phyloP scores from a whole-genome alignment of 2,329 filamentous ascomycete genomes.

The Cladosporium phlei region DNA sequence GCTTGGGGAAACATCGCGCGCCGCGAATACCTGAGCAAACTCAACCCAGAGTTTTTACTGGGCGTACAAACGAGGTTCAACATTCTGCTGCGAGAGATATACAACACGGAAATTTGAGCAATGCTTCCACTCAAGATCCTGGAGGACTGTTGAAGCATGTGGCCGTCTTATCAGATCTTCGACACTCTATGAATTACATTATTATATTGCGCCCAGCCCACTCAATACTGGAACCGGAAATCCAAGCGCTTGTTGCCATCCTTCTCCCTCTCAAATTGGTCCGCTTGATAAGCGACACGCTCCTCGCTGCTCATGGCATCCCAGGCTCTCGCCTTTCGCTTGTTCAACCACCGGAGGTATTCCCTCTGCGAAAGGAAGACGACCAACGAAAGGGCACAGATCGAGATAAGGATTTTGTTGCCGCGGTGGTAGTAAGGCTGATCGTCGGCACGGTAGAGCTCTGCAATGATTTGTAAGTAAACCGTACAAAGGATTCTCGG shows the following conservation, averaged over 20 bases:
- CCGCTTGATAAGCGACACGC: slow-evolving; percentile 45
- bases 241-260: slow-evolving; percentile 35
- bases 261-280: slow-evolving; percentile 30
- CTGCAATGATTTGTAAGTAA: no score
- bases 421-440: slow-evolving; percentile 41
- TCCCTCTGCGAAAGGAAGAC: slow-evolving; percentile 48
- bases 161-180: no score
- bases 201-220: no score
- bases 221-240: slow-evolving; percentile 35
- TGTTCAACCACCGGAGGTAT: slow-evolving; percentile 39
- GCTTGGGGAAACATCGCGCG: slow-evolving; percentile 8
- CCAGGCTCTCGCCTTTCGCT: slow-evolving; percentile 44
- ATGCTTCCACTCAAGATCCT: no score
- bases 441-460: slow-evolving; percentile 25
- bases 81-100: slow-evolving; percentile 3
- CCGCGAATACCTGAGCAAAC: not conserved
- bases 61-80: slow-evolving; percentile 1
- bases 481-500: no score
- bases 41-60: not conserved
- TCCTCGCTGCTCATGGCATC: slow-evolving; percentile 46
- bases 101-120: not conserved
- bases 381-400: slow-evolving; percentile 43
- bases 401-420: slow-evolving; percentile 50
- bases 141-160: no score
- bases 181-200: no score